A percentile compares a stretch with the other conserved stretches of the same genome.
phyloP scores from a whole-genome alignment of 176 grass and related monocot species.

The Eragrostis curvula region DNA sequence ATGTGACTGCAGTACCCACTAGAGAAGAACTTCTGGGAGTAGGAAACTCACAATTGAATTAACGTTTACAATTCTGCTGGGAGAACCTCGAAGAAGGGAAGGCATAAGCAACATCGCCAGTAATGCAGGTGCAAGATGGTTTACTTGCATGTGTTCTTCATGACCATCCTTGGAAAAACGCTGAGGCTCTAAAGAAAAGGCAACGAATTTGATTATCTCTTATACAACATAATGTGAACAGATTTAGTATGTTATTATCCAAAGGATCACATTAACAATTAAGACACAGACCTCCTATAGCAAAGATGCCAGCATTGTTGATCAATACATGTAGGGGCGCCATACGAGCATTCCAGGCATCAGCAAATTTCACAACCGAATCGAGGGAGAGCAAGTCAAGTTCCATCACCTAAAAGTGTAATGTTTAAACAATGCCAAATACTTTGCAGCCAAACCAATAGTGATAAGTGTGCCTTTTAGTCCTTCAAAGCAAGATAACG shows the following conservation, averaged over 20 bases:
- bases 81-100: conserved; percentile 93
- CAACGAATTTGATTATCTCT: conserved; percentile 16
- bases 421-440: conserved; percentile 38
- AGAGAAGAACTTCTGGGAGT: background rate
- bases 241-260: conserved; percentile 5
- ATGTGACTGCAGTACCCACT: background rate
- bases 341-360: conserved; percentile 90
- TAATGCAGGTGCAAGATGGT: conserved; percentile 94
- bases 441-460: conserved; percentile 23
- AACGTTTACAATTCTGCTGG: conserved; percentile 94
- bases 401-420: conserved; percentile 91
- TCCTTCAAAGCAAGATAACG: conserved; percentile 11
- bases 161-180: conserved; percentile 89
- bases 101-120: conserved; percentile 87
- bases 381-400: conserved; percentile 89
- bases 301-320: conserved; percentile 95
- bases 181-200: conserved; percentile 66
- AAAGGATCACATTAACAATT: background rate
- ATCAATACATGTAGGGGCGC: conserved; percentile 85
- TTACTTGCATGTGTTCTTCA: conserved; percentile 98
- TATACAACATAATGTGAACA: background rate
- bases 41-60: conserved; percentile 84
- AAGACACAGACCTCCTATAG: conserved; percentile 83
- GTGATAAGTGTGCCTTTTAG: background rate
- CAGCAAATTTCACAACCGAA: conserved; percentile 89